Evolutionary conservation across 345 rosid genomes (phyloP).

Genomic region (Sapria himalayana): DNA sequence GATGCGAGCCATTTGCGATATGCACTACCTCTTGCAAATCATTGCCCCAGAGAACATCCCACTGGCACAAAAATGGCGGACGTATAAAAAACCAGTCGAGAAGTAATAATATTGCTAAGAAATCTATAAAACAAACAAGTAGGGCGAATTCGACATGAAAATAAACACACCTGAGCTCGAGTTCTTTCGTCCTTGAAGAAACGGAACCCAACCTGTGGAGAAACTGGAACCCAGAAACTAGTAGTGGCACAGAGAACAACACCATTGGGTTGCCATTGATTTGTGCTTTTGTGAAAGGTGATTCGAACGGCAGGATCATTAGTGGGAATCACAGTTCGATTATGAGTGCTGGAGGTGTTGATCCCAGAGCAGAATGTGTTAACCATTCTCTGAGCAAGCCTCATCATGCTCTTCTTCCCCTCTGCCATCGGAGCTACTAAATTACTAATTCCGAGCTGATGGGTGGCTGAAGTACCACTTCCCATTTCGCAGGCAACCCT

Average conservation of each 20-base stretch:
- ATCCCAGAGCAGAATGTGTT: slow-evolving; percentile 63
- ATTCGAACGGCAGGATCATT: slow-evolving; percentile 67
- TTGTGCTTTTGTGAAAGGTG: slow-evolving; percentile 53
- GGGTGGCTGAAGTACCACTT: slow-evolving; percentile 38
- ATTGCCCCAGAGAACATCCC: slow-evolving; percentile 93
- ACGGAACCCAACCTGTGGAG: slow-evolving; percentile 50
- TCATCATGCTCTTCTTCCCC: slow-evolving; percentile 94
- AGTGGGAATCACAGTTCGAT: slow-evolving; percentile 48
- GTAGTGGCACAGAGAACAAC: slow-evolving; percentile 84
- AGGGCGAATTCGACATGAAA: neutral
- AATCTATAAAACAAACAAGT: neutral
- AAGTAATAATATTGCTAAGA: neutral
- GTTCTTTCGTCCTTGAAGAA: slow-evolving; percentile 90
- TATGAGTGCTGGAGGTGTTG: slow-evolving; percentile 52
- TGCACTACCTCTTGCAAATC: slow-evolving; percentile 88
- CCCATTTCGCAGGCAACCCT: slow-evolving; percentile 60
- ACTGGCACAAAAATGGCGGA: slow-evolving; percentile 28
- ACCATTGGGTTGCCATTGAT: slow-evolving; percentile 65
- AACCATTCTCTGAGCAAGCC: slow-evolving; percentile 83
- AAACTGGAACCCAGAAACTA: slow-evolving; percentile 71
- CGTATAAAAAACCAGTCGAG: neutral
- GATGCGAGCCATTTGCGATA: slow-evolving; percentile 71
- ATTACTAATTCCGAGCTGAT: slow-evolving; percentile 68
- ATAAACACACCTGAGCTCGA: slow-evolving; percentile 45
- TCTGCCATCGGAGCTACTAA: slow-evolving; percentile 64